phyloP scores from a whole-genome alignment of 768 basidiomycete species.

The Auriscalpium vulgare region DNA sequence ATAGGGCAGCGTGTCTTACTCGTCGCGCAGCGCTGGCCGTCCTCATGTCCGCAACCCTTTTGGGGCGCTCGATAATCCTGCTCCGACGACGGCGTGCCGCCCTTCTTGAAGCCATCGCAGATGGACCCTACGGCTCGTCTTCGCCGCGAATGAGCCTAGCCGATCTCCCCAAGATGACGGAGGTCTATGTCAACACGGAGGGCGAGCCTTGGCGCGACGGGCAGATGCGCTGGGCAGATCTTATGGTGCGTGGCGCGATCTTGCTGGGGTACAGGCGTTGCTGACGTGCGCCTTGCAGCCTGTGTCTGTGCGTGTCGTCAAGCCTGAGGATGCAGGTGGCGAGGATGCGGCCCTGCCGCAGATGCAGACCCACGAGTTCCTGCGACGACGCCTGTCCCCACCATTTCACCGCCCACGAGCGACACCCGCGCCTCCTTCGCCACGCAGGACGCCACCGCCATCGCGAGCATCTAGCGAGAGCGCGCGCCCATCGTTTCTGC shows the following conservation, averaged over 20 bases:
- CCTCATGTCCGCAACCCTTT: background rate
- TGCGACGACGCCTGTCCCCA: too few species aligned
- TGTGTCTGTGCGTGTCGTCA: background rate
- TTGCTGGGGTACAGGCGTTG: background rate
- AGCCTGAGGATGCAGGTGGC: background rate
- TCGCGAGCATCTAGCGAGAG: background rate
- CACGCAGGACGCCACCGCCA: background rate
- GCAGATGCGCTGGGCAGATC: constrained; percentile 4
- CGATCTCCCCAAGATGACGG: constrained; percentile 3
- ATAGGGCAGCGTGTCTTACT: background rate
- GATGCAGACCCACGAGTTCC: too few species aligned
- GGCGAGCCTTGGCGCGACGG: background rate
- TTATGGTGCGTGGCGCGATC: constrained; percentile 1
- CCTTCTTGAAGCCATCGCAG: background rate
- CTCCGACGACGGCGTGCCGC: constrained; percentile 3
- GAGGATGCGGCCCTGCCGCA: too few species aligned
- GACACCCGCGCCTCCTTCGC: background rate
- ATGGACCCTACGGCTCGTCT: background rate
- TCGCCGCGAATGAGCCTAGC: background rate
- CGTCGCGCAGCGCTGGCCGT: background rate
- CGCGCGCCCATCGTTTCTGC: background rate
- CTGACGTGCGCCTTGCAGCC: background rate
- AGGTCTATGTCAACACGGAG: background rate
- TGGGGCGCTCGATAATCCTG: constrained; percentile 2
- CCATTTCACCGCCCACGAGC: background rate